Percentiles rank a stretch among this genome's conserved stretches.
phyloP scores from a whole-genome alignment of 176 grass and related monocot genomes.

The Thinopyrum elongatum region DNA sequence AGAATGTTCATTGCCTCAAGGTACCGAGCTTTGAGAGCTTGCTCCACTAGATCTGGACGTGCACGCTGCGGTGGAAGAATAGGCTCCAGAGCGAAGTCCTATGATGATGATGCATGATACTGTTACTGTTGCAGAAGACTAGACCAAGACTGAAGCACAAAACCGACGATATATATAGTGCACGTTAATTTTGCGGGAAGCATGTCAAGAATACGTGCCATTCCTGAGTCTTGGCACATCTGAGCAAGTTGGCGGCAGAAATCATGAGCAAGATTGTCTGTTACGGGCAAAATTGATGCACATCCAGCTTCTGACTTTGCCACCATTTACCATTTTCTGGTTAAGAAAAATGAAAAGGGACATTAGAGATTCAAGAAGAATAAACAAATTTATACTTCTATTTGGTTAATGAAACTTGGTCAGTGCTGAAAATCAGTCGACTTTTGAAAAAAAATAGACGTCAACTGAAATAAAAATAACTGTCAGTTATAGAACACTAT shows the following conservation, averaged over 20 bases:
- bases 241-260: constrained; percentile 75
- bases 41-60: constrained; percentile 58
- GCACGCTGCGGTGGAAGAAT: constrained; percentile 54
- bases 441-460: neutral
- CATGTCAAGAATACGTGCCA: constrained; percentile 45
- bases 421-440: neutral
- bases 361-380: neutral
- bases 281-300: constrained; percentile 81
- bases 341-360: constrained; percentile 19
- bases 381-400: neutral
- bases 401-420: too few relatives aligned
- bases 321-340: constrained; percentile 92
- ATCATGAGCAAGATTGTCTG: constrained; percentile 42
- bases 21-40: constrained; percentile 53
- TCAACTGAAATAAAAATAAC: neutral
- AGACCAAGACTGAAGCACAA: neutral
- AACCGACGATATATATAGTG: neutral
- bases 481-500: neutral
- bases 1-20: constrained; percentile 59
- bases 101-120: neutral
- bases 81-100: constrained; percentile 76
- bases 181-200: neutral
- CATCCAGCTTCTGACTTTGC: constrained; percentile 69
- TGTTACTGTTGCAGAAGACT: constrained; percentile 14
- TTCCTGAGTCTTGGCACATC: constrained; percentile 81